Evolutionary conservation across 2,329 filamentous ascomycete species (phyloP).

Genomic region (Penicillium sp.): DNA sequence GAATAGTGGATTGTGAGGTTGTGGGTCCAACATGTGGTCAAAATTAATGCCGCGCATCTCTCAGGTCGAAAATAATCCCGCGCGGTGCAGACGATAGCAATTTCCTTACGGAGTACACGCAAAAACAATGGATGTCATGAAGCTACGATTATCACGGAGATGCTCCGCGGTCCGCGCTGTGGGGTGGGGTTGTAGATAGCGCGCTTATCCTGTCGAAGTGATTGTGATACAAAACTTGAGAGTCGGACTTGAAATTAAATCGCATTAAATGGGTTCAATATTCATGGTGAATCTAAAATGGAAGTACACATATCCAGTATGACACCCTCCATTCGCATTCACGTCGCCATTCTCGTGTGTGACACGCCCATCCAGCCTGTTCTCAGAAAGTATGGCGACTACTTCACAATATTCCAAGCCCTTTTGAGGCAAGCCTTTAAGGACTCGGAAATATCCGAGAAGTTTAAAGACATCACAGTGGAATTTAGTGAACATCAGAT

Average conservation of each 20-base stretch:
- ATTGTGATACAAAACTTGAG: not conserved
- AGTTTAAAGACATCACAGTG: constrained; percentile 4
- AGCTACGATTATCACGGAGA: not conserved
- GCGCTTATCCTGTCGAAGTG: constrained; percentile 7
- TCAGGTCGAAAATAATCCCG: not conserved
- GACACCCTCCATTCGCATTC: constrained; percentile 10
- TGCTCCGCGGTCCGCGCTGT: constrained; percentile 20
- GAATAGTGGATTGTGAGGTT: not conserved
- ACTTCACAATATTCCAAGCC: constrained; percentile 24
- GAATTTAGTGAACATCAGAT: constrained; percentile 28
- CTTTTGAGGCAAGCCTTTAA: constrained; percentile 24
- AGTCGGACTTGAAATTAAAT: not conserved
- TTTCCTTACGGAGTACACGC: not conserved
- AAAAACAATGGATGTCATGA: not conserved
- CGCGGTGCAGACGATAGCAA: not conserved
- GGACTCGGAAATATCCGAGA: constrained; percentile 6
- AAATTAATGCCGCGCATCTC: not conserved
- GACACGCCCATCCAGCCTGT: constrained; percentile 32
- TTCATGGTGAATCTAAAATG: not conserved
- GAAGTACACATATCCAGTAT: not conserved
- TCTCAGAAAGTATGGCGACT: constrained; percentile 27
- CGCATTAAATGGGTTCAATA: not conserved
- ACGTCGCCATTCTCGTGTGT: constrained; percentile 31
- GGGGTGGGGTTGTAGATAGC: constrained; percentile 14
- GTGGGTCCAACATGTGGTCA: constrained; percentile 1